Conservation (phyloP, 257 asterid genomes). For the Craterostigma plantagineum region DNA sequence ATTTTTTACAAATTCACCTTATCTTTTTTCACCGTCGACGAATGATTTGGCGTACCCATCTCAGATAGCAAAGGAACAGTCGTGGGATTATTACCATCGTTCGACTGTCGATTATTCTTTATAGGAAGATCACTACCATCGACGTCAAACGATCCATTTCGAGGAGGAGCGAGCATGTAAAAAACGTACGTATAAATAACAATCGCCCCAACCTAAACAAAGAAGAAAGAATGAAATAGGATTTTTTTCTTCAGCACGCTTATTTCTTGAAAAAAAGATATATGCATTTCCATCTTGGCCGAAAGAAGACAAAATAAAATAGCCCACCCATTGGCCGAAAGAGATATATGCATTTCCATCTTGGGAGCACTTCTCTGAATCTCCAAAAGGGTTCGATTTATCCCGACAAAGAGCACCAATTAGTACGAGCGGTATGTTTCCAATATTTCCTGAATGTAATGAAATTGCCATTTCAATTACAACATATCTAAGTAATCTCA, state of each 20-base stretch:
- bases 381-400: slow-evolving; percentile 85
- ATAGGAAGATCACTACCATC: slow-evolving; percentile 31
- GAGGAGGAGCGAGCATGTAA: slow-evolving; percentile 90
- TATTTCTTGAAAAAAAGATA: slow-evolving; percentile 33
- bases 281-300: slow-evolving; percentile 88
- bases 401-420: slow-evolving; percentile 90
- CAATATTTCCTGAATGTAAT: slow-evolving; percentile 61
- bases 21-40: too few species aligned
- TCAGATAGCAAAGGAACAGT: too few species aligned
- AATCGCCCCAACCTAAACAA: slow-evolving; percentile 88
- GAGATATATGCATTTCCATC: slow-evolving; percentile 99
- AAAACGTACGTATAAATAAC: slow-evolving; percentile 84
- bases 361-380: slow-evolving; percentile 47
- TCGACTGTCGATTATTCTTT: slow-evolving; percentile 22
- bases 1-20: too few species aligned
- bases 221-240: too few species aligned
- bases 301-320: not conserved
- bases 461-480: too few species aligned
- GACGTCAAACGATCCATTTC: slow-evolving; percentile 59
- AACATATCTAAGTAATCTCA: too few species aligned
- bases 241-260: too few species aligned
- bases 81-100: slow-evolving; percentile 1
- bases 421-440: slow-evolving; percentile 93
- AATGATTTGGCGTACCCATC: too few species aligned
- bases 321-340: slow-evolving; percentile 97